These are phyloP conservation scores for Sporisorium sorghi DNA, from an alignment of 1,284 basidiomycete genomes.

Conservation along the genomic window DNA sequence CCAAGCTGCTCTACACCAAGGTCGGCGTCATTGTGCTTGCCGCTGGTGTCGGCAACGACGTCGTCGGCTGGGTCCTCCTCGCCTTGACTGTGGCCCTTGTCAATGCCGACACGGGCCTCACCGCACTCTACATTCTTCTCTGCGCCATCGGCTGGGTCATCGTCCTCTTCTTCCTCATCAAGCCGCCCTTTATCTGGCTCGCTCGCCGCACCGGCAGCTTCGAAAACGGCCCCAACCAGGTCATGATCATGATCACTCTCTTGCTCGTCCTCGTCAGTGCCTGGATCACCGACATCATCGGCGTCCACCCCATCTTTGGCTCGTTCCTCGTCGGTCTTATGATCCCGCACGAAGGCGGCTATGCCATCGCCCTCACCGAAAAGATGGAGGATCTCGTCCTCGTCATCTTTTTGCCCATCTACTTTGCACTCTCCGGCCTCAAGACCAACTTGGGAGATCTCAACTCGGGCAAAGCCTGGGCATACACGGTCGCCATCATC, in stretches of 20 bases:
- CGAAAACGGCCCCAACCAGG: constrained; percentile 78
- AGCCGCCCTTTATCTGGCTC: constrained; percentile 77
- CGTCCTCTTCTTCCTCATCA: constrained; percentile 80
- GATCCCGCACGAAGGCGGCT: constrained; percentile 87
- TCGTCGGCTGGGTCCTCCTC: constrained; percentile 76
- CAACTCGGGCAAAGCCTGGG: constrained; percentile 76
- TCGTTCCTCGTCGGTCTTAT: constrained; percentile 85
- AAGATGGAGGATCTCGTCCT: constrained; percentile 71
- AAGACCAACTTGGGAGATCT: constrained; percentile 80
- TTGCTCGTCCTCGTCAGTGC: constrained; percentile 81
- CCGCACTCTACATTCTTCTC: constrained; percentile 84
- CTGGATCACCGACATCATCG: constrained; percentile 89
- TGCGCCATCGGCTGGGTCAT: constrained; percentile 83
- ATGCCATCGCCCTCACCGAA: constrained; percentile 74
- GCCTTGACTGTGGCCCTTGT: constrained; percentile 90
- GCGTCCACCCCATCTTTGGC: constrained; percentile 90
- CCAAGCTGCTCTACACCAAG: constrained; percentile 84
- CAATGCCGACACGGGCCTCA: constrained; percentile 79
- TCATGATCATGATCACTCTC: constrained; percentile 83
- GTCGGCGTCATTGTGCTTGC: constrained; percentile 93
- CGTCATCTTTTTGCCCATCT: constrained; percentile 81
- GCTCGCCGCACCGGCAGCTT: constrained; percentile 82
- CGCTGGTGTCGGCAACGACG: constrained; percentile 89
- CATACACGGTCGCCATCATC: constrained; percentile 83
- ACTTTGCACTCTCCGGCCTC: constrained; percentile 84